Evolutionary conservation across 768 basidiomycete genomes (phyloP).

Genomic region (Phylloporus sp.): DNA sequence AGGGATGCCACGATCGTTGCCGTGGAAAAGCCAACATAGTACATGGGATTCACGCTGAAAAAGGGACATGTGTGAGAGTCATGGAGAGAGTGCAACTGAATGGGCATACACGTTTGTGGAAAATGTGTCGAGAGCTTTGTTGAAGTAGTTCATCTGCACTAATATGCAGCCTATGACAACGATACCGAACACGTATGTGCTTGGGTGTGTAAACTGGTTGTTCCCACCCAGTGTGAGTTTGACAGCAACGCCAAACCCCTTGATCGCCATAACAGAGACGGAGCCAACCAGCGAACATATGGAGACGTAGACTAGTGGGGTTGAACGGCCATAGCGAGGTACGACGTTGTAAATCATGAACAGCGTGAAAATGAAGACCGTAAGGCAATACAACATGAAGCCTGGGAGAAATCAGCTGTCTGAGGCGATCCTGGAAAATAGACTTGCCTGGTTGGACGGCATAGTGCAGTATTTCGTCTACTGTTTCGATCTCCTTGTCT

Average conservation of each 20-base stretch:
- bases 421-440: not conserved
- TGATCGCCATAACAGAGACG: conserved; percentile 98
- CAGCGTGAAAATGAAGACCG: conserved; percentile 73
- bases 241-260: conserved; percentile 95
- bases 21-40: conserved; percentile 95
- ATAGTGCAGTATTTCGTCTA: conserved; percentile 89
- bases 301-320: conserved; percentile 89
- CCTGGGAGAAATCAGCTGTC: conserved; percentile 44
- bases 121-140: conserved; percentile 95
- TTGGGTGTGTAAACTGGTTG: conserved; percentile 92
- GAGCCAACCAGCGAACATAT: conserved; percentile 96
- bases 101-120: conserved; percentile 90
- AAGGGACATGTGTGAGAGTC: not conserved
- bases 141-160: conserved; percentile 95
- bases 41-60: conserved; percentile 90
- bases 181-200: conserved; percentile 93
- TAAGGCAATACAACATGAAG: conserved; percentile 87
- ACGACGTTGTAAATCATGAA: conserved; percentile 85
- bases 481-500: conserved; percentile 88
- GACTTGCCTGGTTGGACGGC: conserved; percentile 87
- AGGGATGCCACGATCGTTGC: conserved; percentile 91
- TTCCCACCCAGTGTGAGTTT: conserved; percentile 91
- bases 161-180: conserved; percentile 82
- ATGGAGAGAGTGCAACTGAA: not conserved
- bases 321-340: conserved; percentile 82